Evolutionary conservation across 2,329 filamentous ascomycete genomes (phyloP).

Genomic region (Epichloe sp.): DNA sequence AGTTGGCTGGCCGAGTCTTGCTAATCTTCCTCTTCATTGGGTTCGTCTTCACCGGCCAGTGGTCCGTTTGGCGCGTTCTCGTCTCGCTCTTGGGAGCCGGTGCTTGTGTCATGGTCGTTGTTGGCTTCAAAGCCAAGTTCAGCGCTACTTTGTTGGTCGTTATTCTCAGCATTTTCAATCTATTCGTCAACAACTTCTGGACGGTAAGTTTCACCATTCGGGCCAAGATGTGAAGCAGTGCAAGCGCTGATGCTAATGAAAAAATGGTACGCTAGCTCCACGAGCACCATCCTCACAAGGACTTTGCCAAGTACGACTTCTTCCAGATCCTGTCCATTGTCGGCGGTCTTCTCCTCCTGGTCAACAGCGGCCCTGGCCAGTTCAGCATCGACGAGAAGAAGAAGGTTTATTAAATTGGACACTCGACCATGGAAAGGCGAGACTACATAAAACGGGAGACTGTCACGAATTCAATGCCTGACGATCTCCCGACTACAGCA

Average conservation of each 20-base stretch:
- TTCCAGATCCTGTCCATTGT: constrained; percentile 99
- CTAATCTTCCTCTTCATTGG: constrained; percentile 96
- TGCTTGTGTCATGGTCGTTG: constrained; percentile 95
- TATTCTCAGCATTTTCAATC: constrained; percentile 90
- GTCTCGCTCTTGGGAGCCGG: constrained; percentile 77
- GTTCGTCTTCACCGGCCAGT: constrained; percentile 90
- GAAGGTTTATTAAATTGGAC: constrained; percentile 73
- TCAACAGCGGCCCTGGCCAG: constrained; percentile 97
- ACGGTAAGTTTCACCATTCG: constrained; percentile 50
- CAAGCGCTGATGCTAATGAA: neutral
- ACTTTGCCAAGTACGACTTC: constrained; percentile 99
- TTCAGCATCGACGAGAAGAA: constrained; percentile 99
- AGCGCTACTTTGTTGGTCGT: constrained; percentile 91
- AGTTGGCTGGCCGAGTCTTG: constrained; percentile 87
- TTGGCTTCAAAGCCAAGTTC: constrained; percentile 99
- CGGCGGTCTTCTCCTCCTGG: constrained; percentile 84
- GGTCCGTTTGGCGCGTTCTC: constrained; percentile 76
- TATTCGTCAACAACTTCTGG: constrained; percentile 99
- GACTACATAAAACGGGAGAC: neutral
- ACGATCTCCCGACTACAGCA: neutral
- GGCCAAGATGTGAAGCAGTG: no score
- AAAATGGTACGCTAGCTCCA: constrained; percentile 51
- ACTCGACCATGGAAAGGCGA: neutral
- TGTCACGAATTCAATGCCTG: constrained; percentile 8
- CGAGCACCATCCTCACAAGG: constrained; percentile 96